Base-by-base conservation (phyloP, 2,329 filamentous ascomycete genomes). In the Didymella pinodella region DNA sequence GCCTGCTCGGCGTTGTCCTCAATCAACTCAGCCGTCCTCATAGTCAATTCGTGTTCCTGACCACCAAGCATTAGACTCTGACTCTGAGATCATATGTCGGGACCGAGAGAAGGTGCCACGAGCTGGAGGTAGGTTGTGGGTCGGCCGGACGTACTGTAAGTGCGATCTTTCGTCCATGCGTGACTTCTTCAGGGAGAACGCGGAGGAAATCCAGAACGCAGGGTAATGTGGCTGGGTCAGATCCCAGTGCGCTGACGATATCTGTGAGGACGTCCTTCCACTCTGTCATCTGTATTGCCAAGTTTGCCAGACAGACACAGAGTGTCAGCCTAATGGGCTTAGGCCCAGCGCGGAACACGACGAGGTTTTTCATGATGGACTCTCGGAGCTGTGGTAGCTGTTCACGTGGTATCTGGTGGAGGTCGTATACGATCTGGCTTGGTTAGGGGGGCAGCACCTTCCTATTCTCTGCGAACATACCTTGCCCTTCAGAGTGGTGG, bases 151-250 rank as follows among this genome's bases (percentile, higher is more conserved):
- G 83, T 95, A 97, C 93, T 87, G 92, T 93, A 82, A 99, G 86
- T 85, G 93, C 97, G 85, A 99, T 97, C 84, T 98, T 99, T 81
- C 95, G 92, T 82, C 95, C 95, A 85, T 99, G 94, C 70, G 92
- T 98, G 75, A 99, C 95, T 85, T 99, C 95, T 84, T 99, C 95
- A 56, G 95, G 95, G 66, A 99, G 88, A 72, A 99, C 93, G 78
- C 92, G 93, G 66, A 99, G 85, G 79, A 99, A 99, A 79, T 99
- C 95, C 74, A 99, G 84, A 72, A 98, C 90, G 77, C 91, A 95
- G 65, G 93, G 88, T 71, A 95, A 88, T 76, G 90, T 92, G 73
- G 89, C 87, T 61, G 90, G 86, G 72, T 90, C 90, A 75, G 86
- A 87, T 66, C 90, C 90, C 56, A 98, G 86, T 43, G 91, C 86